Percentiles rank a stretch among this genome's conserved stretches.
Conservation (phyloP, 208 protist species). For the Acanthamoeba quina region DNA sequence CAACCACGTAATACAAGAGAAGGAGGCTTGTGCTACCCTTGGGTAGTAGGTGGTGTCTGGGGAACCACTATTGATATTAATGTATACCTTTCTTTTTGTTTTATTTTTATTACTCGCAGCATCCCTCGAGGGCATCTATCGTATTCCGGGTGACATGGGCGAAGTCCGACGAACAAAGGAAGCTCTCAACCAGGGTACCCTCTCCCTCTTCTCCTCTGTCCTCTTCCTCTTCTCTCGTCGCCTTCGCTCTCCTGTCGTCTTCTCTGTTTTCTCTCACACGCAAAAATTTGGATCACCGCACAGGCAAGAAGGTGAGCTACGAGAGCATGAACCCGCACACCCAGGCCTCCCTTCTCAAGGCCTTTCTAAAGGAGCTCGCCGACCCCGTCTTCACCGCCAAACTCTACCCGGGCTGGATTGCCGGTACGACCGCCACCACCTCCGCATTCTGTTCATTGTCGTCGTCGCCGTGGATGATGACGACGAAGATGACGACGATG, state of each 20-base stretch:
- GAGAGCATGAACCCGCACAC: constrained; percentile 64
- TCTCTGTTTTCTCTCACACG: not conserved
- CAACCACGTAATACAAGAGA: too few relatives aligned
- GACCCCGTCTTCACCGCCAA: constrained; percentile 50
- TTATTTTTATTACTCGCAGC: not conserved
- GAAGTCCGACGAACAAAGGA: constrained; percentile 67
- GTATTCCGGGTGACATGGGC: constrained; percentile 65
- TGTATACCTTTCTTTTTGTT: too few relatives aligned
- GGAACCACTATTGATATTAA: not conserved
- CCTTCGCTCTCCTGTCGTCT: not conserved
- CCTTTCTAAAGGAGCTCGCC: constrained; percentile 45
- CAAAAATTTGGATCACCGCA: not conserved
- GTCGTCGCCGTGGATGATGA: not conserved
- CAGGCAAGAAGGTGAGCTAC: constrained; percentile 72
- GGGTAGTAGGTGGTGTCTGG: too few relatives aligned
- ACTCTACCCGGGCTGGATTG: constrained; percentile 51
- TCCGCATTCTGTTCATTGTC: too few relatives aligned
- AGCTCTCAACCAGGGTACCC: constrained; percentile 51
- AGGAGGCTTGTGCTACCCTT: too few relatives aligned
- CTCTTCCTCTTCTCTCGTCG: not conserved
- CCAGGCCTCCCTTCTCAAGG: constrained; percentile 38
- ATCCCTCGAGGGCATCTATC: constrained; percentile 30
- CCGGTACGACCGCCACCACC: not conserved
- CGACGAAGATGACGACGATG: not conserved
- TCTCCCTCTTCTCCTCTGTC: not conserved